These are phyloP conservation scores for Amphibolis antarctica DNA, from an alignment of 106 monocot genomes.

Conservation along the genomic window DNA sequence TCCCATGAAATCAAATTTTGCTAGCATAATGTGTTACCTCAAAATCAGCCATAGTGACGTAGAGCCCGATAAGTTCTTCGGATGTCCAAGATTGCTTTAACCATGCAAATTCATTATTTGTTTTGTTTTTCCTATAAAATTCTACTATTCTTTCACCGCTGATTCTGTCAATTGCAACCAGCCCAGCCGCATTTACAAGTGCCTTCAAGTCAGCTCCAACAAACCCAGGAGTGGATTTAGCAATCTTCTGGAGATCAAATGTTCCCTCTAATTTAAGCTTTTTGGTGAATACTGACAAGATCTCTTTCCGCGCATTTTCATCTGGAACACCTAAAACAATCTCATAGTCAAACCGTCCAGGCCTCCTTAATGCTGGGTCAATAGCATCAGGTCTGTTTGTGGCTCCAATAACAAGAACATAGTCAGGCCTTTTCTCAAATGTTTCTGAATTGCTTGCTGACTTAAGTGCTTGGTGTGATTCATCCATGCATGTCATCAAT, in stretches of 20 bases:
- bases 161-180: constrained; percentile 83
- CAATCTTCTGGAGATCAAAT: constrained; percentile 66
- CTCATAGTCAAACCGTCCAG: constrained; percentile 77
- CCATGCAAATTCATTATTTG: constrained; percentile 29
- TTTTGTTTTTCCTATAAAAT: constrained; percentile 9
- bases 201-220: constrained; percentile 91
- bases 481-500: constrained; percentile 97
- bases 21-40: constrained; percentile 35
- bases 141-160: constrained; percentile 44
- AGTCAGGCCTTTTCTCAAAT: constrained; percentile 47
- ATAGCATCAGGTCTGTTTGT: constrained; percentile 93
- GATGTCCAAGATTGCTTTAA: constrained; percentile 59
- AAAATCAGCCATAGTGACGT: constrained; percentile 72
- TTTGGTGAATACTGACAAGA: constrained; percentile 41
- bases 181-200: constrained; percentile 74
- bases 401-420: constrained; percentile 96
- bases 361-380: constrained; percentile 78
- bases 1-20: neutral
- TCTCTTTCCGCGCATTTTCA: constrained; percentile 56
- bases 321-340: constrained; percentile 80
- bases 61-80: constrained; percentile 55
- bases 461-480: constrained; percentile 45
- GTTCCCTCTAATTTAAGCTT: constrained; percentile 53
- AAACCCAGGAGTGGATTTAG: constrained; percentile 80
- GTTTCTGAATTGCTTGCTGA: constrained; percentile 23